Evolutionary conservation across 805 yeast genomes (phyloP), one percentile per base, ranked within the genome.

Genomic region (Scheffersomyces amazonensis): DNA sequence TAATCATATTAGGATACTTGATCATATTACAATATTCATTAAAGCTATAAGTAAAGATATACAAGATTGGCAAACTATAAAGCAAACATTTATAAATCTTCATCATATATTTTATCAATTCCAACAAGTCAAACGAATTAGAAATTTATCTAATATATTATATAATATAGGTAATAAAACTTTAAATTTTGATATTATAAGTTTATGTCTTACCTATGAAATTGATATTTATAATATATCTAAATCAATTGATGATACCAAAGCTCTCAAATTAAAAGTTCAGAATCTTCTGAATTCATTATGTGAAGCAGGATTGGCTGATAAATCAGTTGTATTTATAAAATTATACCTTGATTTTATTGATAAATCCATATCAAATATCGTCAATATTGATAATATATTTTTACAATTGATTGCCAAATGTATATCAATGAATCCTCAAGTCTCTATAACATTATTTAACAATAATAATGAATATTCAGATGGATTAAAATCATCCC

Each of bases 101-200:
- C 27, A 19, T 21, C 5, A 20, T 30, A 6, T 41, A 35, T 38
- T 62, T n/a, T 33, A 41, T 15, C 32, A 42, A 5, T 48, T 53
- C 34, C 63, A 54, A 22, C 70, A 62, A 25, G 36, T 32, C 15
- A 74, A 70, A 43, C 52, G 81, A 39, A 50, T 73, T 5, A 58
- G 66, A 34, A 76, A 75, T 47, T 43, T 77, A 3, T 68, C 80
- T 3, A 75, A 72, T 43, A 34, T 77, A 10, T 52, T 66, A 5
- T 76, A 63, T 47, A 69, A 73, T 40, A 48, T 61, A 34, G 76
- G 73, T 0, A 57, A 53, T 7, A 54, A 43, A 24, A 35, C 51
- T 17, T 25, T 53, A 4, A 41, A 30, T 13, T 21, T 21, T 11
- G 35, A 48, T 13, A 31, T 36, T 16, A 48, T 49, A 44, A 29